Evolutionary conservation across 140 eudicot species (phyloP), one percentile per base, ranked within the genome.

Genomic region (Flaveria floridana): DNA sequence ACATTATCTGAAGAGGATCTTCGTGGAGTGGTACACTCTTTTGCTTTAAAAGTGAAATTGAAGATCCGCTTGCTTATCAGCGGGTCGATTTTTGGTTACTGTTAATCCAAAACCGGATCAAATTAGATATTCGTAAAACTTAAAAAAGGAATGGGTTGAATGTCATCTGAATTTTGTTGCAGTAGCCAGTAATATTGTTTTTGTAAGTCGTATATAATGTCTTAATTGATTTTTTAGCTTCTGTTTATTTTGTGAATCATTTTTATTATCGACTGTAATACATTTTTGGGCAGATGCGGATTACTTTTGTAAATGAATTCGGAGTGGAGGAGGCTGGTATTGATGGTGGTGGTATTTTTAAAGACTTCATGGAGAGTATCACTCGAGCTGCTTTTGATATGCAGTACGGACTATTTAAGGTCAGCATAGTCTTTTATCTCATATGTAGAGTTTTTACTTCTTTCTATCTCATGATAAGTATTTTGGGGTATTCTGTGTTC

Each of bases 291-390:
- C 34, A 28, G 98, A 90, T 93, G 44, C 98, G 98, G 48, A 88
- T 93, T 16, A 82, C 91, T 44, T 93, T 88, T 79, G 83, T 93
- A 37, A 90, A 93, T 81, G 98, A 93, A 85, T 84, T 88, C 72
- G 98, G 98, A 75, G 98, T 85, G 15, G 98, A 93, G 88, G 98
- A 93, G 87, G 98, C 98, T 65, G 98, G 98, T 69, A 90, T 93
- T 68, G 98, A 93, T 77, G 98, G 98, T 73, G 98, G 98, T 75
- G 98, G 98, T 28, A 93, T 93, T 59, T 93, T 93, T 79, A 93
- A 93, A 82, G 98, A 93, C 78, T 93, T 93, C 44, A 93, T 93
- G 98, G 98, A 93, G 81, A 93, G 88, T 72, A 84, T 93, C 19
- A 88, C 97, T 76, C 86, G 94, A 62, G 96, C 98, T 37, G 97